Evolutionary conservation across 129 eudicot genomes (phyloP).

Genomic region (Mikania micrantha): DNA sequence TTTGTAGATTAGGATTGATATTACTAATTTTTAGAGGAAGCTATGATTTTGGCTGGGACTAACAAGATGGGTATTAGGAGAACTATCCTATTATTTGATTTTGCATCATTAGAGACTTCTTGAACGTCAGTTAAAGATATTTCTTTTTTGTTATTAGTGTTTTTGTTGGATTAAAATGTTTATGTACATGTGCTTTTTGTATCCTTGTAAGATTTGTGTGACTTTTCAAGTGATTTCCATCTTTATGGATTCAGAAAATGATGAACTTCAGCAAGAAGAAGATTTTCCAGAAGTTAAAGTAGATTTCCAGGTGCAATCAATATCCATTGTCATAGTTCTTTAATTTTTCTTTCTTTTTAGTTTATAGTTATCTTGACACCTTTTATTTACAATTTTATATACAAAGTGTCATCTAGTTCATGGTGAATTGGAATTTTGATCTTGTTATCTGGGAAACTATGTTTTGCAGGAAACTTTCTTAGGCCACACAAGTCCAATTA

Average conservation of each 20-base stretch:
- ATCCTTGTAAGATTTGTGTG: neutral
- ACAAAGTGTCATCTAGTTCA: neutral
- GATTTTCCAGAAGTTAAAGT: conserved; percentile 85
- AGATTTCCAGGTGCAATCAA: conserved; percentile 54
- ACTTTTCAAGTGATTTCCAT: conserved; percentile 5
- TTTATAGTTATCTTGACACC: too few species aligned
- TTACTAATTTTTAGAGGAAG: neutral
- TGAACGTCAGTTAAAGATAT: neutral
- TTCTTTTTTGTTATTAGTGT: neutral
- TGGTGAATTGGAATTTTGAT: conserved; percentile 3
- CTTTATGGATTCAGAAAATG: conserved; percentile 36
- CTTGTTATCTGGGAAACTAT: conserved; percentile 9
- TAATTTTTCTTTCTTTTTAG: neutral
- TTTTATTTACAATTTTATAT: neutral
- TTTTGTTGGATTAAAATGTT: neutral
- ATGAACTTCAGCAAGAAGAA: conserved; percentile 55
- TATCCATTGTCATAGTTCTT: conserved; percentile 4
- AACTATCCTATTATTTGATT: neutral
- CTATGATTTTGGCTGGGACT: neutral
- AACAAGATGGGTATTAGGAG: neutral
- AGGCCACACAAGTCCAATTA: conserved; percentile 97
- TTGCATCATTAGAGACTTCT: neutral
- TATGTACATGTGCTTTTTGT: neutral
- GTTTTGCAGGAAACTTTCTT: conserved; percentile 71
- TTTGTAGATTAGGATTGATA: neutral